Evolutionary conservation across 208 protist species (phyloP), one percentile per base, ranked within the genome.

Genomic region (Trypanosoma cruzi): DNA sequence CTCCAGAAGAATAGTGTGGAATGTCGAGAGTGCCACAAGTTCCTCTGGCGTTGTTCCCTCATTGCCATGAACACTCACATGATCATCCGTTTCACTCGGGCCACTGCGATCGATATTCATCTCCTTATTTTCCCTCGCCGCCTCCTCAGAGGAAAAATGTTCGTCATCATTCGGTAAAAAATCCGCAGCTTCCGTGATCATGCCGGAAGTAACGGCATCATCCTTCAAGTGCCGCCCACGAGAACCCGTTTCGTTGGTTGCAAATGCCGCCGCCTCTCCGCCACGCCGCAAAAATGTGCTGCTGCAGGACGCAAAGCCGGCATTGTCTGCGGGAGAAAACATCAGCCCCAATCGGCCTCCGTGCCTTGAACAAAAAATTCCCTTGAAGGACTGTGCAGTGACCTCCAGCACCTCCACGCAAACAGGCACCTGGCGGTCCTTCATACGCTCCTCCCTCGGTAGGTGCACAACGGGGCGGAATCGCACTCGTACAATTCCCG

Each of bases 371-470:
- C 0, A 20, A n/a, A 6, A 37, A 7, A 31, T 54, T 11, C 22
- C 28, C 16, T 60, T 42, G 20, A n/a, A n/a, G 20, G 52, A 56
- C 50, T 50, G 1, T 14, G 40, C 34, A 31, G 36, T 66, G 16
- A 66, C 50, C 49, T n/a, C 2, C 4, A 49, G 22, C 28, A 75
- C 28, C 44, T 75, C 69, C 10, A 75, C 52, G 31, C 69, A 75
- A 65, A 73, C 40, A 10, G 52, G 48, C 14, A 65, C 28, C n/a
- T 31, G 54, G 36, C 26, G 29, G 28, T 37, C 0, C 36, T 37
- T 18, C 18, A 29, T 0, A 18, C 14, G 2, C 29, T 44, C 36
- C 26, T 14, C 34, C 20, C 28, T 26, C 1, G 48, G 29, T 24
- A 5, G 20, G 29, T 52, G 20, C 18, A 56, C 4, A 8, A 66